These are phyloP conservation scores for Vicia sativa DNA, from an alignment of 306 rosid species.

Conservation along the genomic window DNA sequence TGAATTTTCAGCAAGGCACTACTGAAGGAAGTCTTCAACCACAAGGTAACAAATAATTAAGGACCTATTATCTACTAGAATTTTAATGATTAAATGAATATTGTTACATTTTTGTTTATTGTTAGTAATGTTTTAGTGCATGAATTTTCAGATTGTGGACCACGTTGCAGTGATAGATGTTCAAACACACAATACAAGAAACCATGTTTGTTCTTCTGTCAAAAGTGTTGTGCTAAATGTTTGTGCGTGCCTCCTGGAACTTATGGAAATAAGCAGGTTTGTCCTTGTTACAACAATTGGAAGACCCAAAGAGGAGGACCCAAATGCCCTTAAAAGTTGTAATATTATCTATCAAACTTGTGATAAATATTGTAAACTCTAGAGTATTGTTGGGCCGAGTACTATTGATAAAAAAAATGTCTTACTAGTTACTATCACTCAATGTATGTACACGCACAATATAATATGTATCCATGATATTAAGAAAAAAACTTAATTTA, in stretches of 20 bases:
- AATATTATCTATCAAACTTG: neutral
- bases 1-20: slow-evolving; percentile 53
- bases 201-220: slow-evolving; percentile 78
- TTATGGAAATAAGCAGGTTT: slow-evolving; percentile 71
- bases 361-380: neutral
- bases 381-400: neutral
- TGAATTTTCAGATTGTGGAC: slow-evolving; percentile 59
- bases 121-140: neutral
- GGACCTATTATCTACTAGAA: neutral
- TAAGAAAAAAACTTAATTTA: slow-evolving; percentile 21
- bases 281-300: slow-evolving; percentile 86
- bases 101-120: too few relatives aligned
- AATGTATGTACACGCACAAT: slow-evolving; percentile 20
- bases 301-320: slow-evolving; percentile 89
- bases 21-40: slow-evolving; percentile 76
- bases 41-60: slow-evolving; percentile 54
- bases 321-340: slow-evolving; percentile 63
- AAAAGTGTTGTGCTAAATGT: slow-evolving; percentile 73
- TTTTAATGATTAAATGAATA: slow-evolving; percentile 5
- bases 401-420: neutral
- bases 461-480: neutral
- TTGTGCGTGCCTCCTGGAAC: slow-evolving; percentile 82
- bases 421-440: neutral
- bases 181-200: slow-evolving; percentile 73
- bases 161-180: slow-evolving; percentile 62